phyloP scores from a whole-genome alignment of 2,329 filamentous ascomycete species.

The Claviceps fusiformis region DNA sequence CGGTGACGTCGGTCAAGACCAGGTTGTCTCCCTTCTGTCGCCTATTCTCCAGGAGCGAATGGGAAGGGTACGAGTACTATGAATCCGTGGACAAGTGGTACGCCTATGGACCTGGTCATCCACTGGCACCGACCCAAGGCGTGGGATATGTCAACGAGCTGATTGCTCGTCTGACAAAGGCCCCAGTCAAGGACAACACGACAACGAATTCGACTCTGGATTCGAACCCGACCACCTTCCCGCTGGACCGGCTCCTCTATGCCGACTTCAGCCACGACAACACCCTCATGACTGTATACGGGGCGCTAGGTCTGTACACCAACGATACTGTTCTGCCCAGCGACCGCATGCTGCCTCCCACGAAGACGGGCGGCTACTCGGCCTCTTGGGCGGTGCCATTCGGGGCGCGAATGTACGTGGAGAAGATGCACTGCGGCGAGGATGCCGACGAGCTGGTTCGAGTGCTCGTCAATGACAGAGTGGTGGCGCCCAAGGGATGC shows the following conservation, averaged over 20 bases:
- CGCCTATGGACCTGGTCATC: slow-evolving; percentile 62
- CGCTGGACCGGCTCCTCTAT: slow-evolving; percentile 55
- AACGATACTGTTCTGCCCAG: slow-evolving; percentile 40
- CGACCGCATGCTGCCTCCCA: slow-evolving; percentile 33
- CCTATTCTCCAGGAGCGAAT: slow-evolving; percentile 62
- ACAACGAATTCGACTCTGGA: slow-evolving; percentile 70
- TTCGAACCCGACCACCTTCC: slow-evolving; percentile 53
- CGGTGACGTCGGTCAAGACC: slow-evolving; percentile 44
- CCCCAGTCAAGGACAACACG: slow-evolving; percentile 58
- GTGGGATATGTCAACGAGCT: slow-evolving; percentile 83
- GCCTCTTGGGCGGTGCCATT: slow-evolving; percentile 75
- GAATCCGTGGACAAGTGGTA: slow-evolving; percentile 76
- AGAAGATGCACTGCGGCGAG: slow-evolving; percentile 62
- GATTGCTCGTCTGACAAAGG: slow-evolving; percentile 60
- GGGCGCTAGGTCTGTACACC: slow-evolving; percentile 68
- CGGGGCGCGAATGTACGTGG: slow-evolving; percentile 66
- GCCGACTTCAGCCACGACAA: slow-evolving; percentile 92
- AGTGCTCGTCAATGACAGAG: slow-evolving; percentile 71
- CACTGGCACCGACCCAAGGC: slow-evolving; percentile 70
- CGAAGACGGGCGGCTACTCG: slow-evolving; percentile 52
- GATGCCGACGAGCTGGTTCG: slow-evolving; percentile 56
- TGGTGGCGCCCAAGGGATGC: slow-evolving; percentile 59
- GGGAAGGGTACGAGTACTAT: slow-evolving; percentile 69
- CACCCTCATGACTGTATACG: slow-evolving; percentile 64
- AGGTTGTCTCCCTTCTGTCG: slow-evolving; percentile 57